Evolutionary conservation across 768 basidiomycete species (phyloP), one percentile per base, ranked within the genome.

Genomic region (Sarcomyxa edulis): DNA sequence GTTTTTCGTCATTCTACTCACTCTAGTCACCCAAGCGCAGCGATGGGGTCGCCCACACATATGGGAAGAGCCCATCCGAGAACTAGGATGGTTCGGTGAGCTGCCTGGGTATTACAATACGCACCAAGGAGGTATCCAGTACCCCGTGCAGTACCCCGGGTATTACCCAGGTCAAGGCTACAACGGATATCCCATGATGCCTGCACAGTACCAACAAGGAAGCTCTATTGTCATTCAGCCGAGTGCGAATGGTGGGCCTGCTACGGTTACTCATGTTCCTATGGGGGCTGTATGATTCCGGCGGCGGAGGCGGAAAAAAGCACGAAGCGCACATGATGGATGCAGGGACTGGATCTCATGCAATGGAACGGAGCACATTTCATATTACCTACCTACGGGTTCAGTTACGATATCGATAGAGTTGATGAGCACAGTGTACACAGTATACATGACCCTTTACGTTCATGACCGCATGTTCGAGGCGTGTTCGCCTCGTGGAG

Each of bases 61-160:
- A 31, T 82, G 80, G 78, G 41, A 48, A 11, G 78, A 78, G 49
- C 78, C 79, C 11, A 77, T 77, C 42, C 48, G 58, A 65, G 82
- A 87, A 47, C 68, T 89, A 7, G 81, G 80, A 2, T 88, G 86
- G 86, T 88, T 81, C 50, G 76, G 76, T 32, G 78, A 88, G 64
- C 64, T 65, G 47, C 82, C 83, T 16, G 81, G 80, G 26, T 81
- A 76, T 51, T 74, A 72, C 41, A 71, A 72, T 35, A 64, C 64
- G 2, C 51, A 54, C 22, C 59, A 52, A 31, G 49, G 35, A 32
- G 55, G 47, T n/a, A 35, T 53, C 24, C 49, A 55, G 38, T 53
- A 60, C 45, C 54, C 50, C 23, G 44, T 44, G 34, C 45, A 49
- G 31, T 62, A 66, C 49, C 66, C 65, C 28, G 58, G 54, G 33